A percentile compares a stretch with the other conserved stretches of the same genome.
Conservation (phyloP, 371 early-diverging fungal species). For the Dinochytrium kinnereticum region DNA sequence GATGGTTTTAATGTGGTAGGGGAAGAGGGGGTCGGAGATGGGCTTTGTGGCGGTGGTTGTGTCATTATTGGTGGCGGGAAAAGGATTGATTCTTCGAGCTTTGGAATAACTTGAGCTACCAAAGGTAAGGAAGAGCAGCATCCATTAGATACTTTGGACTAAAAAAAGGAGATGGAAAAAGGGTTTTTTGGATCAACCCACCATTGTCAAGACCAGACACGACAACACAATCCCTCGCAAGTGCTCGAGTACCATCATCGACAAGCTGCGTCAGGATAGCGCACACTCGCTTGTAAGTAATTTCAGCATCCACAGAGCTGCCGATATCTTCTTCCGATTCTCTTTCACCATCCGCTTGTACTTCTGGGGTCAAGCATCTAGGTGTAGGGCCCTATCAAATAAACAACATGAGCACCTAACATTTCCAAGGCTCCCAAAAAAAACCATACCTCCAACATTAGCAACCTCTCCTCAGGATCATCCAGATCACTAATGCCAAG, state of each 20-base stretch:
- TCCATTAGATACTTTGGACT: too few relatives aligned
- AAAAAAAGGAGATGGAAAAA: too few relatives aligned
- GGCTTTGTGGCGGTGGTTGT: background rate
- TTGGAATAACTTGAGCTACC: background rate
- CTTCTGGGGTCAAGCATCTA: background rate
- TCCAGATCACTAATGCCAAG: slow-evolving; percentile 5
- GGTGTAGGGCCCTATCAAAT: background rate
- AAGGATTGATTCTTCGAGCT: background rate
- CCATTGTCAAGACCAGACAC: background rate
- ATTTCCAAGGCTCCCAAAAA: background rate
- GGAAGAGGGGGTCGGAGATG: background rate
- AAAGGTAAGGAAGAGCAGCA: background rate
- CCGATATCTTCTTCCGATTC: background rate
- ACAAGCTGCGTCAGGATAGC: slow-evolving; percentile 38
- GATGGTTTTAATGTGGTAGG: slow-evolving; percentile 10
- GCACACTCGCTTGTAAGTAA: slow-evolving; percentile 35
- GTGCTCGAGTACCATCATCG: slow-evolving; percentile 31
- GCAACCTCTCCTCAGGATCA: background rate
- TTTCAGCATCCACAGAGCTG: slow-evolving; percentile 28
- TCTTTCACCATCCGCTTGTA: background rate
- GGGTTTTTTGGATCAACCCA: background rate
- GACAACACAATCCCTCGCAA: slow-evolving; percentile 14
- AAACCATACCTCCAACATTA: background rate
- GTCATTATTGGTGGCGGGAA: background rate
- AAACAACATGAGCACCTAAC: background rate